Evolutionary conservation across 2,329 filamentous ascomycete genomes (phyloP).

Genomic region (Atkinsonella texensis): DNA sequence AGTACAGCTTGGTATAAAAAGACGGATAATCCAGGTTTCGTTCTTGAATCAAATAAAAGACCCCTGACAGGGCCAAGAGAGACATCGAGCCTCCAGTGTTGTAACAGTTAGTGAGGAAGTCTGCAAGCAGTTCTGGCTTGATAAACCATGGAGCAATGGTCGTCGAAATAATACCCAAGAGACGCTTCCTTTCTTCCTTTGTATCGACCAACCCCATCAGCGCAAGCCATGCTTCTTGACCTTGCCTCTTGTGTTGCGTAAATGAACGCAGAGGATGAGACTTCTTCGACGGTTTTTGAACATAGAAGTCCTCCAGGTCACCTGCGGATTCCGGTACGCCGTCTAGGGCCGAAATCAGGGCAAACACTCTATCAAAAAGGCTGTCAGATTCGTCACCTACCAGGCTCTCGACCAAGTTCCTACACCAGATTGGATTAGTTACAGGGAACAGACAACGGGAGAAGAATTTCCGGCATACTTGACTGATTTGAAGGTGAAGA

Average conservation of each 20-base stretch:
- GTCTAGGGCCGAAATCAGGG: conserved; percentile 55
- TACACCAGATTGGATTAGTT: conserved; percentile 7
- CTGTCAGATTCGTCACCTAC: conserved; percentile 12
- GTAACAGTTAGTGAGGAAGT: conserved; percentile 94
- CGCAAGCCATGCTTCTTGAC: conserved; percentile 78
- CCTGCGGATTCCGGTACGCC: conserved; percentile 55
- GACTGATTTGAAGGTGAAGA: conserved; percentile 65
- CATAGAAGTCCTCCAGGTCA: conserved; percentile 58
- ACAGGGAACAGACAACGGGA: no score
- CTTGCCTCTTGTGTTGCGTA: conserved; percentile 62
- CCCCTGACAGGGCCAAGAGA: conserved; percentile 76
- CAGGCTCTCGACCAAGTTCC: conserved; percentile 16
- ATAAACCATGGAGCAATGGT: conserved; percentile 82
- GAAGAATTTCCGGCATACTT: conserved; percentile 34
- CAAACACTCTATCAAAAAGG: conserved; percentile 45
- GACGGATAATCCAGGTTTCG: conserved; percentile 92
- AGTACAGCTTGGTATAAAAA: conserved; percentile 92
- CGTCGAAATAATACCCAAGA: conserved; percentile 63
- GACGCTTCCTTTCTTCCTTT: conserved; percentile 64
- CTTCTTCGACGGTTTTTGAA: conserved; percentile 51
- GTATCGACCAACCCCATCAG: conserved; percentile 56
- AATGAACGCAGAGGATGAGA: conserved; percentile 54
- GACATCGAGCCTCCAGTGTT: conserved; percentile 77
- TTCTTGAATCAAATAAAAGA: conserved; percentile 89
- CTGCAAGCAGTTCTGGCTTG: conserved; percentile 80